Evolutionary conservation across 805 yeast species (phyloP).

Genomic region (Starmerella stigmatis): DNA sequence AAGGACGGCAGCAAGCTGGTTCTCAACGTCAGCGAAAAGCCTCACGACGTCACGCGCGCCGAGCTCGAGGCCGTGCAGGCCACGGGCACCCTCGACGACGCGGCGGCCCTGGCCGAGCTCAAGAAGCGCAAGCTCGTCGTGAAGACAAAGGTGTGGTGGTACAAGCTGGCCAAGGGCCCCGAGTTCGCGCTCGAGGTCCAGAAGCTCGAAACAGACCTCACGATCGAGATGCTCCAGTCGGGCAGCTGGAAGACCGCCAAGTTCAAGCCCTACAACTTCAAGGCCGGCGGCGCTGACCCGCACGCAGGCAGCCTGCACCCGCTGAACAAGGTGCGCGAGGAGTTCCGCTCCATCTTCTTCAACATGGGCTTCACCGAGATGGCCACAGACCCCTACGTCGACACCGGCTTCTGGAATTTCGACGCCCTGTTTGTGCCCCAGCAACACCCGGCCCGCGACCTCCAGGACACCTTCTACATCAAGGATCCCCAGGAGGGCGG

Average conservation of each 20-base stretch:
- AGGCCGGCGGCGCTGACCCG: conserved; percentile 85
- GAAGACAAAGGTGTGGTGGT: conserved; percentile 64
- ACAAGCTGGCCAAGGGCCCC: conserved; percentile 64
- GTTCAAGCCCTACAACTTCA: conserved; percentile 92
- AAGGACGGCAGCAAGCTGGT: conserved; percentile 77
- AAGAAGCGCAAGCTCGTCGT: conserved; percentile 84
- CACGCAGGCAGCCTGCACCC: conserved; percentile 93
- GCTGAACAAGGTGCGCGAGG: conserved; percentile 90
- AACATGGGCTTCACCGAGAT: conserved; percentile 97
- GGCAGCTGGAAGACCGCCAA: conserved; percentile 74
- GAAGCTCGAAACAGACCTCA: conserved; percentile 82
- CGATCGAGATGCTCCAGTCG: conserved; percentile 78
- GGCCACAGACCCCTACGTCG: conserved; percentile 98
- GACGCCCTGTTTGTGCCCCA: conserved; percentile 95
- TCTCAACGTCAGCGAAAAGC: conserved; percentile 41
- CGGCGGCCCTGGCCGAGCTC: conserved; percentile 68
- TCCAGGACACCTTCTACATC: conserved; percentile 95
- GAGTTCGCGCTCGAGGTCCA: conserved; percentile 74
- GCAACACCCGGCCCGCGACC: conserved; percentile 98
- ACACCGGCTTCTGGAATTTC: conserved; percentile 97
- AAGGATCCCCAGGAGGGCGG: conserved; percentile 82
- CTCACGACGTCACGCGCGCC: conserved; percentile 56
- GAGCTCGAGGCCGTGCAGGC: conserved; percentile 43
- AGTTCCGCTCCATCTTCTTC: conserved; percentile 94
- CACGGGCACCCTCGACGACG: conserved; percentile 52